Evolutionary conservation across 441 rosid species (phyloP), one percentile per base, ranked within the genome.

Genomic region (Gossypium gossypioides): DNA sequence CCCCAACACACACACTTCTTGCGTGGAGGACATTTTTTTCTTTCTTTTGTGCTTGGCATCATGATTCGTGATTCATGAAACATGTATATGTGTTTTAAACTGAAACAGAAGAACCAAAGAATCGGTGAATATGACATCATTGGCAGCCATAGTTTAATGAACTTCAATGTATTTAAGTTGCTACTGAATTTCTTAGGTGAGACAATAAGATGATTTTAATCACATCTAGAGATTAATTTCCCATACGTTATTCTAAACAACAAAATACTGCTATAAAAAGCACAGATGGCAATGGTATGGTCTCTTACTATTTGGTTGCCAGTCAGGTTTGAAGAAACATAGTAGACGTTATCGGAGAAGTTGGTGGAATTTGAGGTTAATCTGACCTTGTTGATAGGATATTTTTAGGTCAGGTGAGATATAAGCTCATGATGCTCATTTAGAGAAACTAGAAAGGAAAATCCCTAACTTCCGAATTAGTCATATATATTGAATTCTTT

Each of bases 61-160:
- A 12, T 24, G 29, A 57, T 57, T 24, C 29, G 34, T 57, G 62
- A 59, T 27, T 59, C 64, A 29, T 65, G 13, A 65, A 15, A 66
- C 70, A 66, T 44, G 3, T 42, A 46, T 46, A 44, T 65, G 34
- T 46, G 21, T 66, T 16, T 66, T 66, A 66, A 66, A 46, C 29
- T n/a, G 56, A 34, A 66, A 24, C 29, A 3, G 21, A 65, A 65
- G 56, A 66, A 46, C 29, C n/a, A 18, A 65, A 65, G 55, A 65
- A 65, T 44, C 1, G 2, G 6, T 44, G 69, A 24, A 46, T 10
- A 1, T 65, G 55, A 46, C 19, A 22, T 22, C 37, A 44, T 18
- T 3, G 2, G 21, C 10, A 6, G 27, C 69, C 15, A 54, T 65
- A 44, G 55, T 65, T 40, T 44, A 44, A 65, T 65, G 56, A 65